Evolutionary conservation across 768 basidiomycete genomes (phyloP).

Genomic region (Hebeloma cylindrosporum): DNA sequence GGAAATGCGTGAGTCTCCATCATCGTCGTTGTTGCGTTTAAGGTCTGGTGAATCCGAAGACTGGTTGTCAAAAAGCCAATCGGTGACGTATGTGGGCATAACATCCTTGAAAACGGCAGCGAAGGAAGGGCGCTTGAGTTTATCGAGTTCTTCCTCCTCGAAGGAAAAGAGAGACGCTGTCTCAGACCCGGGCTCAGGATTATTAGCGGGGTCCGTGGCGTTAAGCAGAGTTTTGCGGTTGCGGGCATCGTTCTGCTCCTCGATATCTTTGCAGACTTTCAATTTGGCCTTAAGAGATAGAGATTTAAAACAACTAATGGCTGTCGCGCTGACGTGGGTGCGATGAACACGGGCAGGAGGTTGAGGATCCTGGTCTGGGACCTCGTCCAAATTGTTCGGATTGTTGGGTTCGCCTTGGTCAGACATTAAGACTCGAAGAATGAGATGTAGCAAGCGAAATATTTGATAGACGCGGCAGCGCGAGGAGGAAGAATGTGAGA

Average conservation of each 20-base stretch:
- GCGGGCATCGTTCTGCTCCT: conserved; percentile 5
- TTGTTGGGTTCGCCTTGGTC: neutral
- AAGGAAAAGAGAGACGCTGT: conserved; percentile 15
- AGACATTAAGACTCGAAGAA: neutral
- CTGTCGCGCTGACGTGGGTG: neutral
- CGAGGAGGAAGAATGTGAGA: neutral
- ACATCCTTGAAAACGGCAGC: neutral
- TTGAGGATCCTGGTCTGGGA: neutral
- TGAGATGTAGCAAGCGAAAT: neutral
- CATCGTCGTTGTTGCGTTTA: no score
- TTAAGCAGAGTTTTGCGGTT: neutral
- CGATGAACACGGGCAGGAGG: neutral
- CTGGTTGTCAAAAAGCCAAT: conserved; percentile 3
- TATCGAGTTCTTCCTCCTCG: neutral
- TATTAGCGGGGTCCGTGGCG: neutral
- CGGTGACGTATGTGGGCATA: neutral
- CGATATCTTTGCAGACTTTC: conserved; percentile 11
- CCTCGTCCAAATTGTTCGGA: neutral
- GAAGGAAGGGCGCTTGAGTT: conserved; percentile 2
- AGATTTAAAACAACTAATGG: neutral
- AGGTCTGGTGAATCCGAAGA: no score
- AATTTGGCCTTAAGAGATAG: neutral
- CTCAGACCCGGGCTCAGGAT: conserved; percentile 8
- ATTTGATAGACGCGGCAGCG: neutral
- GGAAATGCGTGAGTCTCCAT: neutral